Base-by-base conservation (phyloP, 768 basidiomycete species). In the Boletus fagicola region DNA sequence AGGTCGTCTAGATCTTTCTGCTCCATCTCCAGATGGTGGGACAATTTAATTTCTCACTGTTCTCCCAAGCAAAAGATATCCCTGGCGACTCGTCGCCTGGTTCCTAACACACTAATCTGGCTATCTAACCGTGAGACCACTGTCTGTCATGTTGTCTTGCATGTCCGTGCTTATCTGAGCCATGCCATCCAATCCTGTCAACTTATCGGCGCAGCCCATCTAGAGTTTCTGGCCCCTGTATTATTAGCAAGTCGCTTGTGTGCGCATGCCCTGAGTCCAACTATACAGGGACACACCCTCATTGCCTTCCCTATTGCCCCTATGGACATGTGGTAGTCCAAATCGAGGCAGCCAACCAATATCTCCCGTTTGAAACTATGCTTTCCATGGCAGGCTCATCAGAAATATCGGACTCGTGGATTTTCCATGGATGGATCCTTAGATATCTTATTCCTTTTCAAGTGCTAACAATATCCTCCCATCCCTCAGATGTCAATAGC, bases 31-130 rank as follows among this genome's bases (percentile, higher is more conserved):
- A 47, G 45, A 31, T 15, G 46, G 46, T 47, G 46, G 28, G 46
- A n/a, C 18, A 46, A 13, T 30, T 47, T 47, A 47, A 47, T 47
- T 46, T n/a, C 18, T 30, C 45, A 22, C 24, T 13, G 33, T 33
- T 35, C 36, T 53, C 52, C 26, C 53, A 53, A 50, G 31, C 24
- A 26, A n/a, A 24, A 51, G 33, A 51, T 15, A 51, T 13, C 52
- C 51, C 16, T 50, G 22, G 8, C 20, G 20, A 49, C 11, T 53
- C 31, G 12, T 48, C 30, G 30, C 31, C 31, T 16, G 13, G 47
- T 49, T 49, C 31, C 48, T 22, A 30, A 47, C 46, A 20, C 46
- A 30, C n/a, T 8, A 20, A 22, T 48, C 47, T 26, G n/a, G 24
- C 33, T 8, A 35, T 51, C 33, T 9, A 36, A 15, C n/a, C 50